Evolutionary conservation across 495 filamentous ascomycete species (phyloP).

Genomic region (Evansstolkia leycettana): DNA sequence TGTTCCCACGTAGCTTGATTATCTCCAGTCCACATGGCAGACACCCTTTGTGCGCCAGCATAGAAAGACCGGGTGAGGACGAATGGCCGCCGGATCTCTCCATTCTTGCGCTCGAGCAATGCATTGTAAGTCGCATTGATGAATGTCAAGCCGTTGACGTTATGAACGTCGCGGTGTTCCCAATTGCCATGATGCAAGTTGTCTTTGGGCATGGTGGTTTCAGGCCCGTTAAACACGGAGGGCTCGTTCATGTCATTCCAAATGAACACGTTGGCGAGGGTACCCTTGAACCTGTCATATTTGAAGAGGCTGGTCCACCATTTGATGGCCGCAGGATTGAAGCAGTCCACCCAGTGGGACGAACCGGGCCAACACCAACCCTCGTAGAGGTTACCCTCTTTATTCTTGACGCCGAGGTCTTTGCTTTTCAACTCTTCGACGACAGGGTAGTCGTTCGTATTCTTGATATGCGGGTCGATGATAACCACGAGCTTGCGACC

Average conservation of each 20-base stretch:
- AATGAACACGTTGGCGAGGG: constrained; percentile 72
- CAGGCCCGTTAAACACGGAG: constrained; percentile 94
- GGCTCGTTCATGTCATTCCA: constrained; percentile 99
- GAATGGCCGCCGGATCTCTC: constrained; percentile 71
- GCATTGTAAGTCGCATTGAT: constrained; percentile 86
- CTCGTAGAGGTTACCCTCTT: constrained; percentile 79
- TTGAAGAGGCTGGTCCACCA: constrained; percentile 90
- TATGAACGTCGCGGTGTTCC: constrained; percentile 96
- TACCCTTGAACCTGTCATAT: constrained; percentile 74
- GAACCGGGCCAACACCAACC: constrained; percentile 98
- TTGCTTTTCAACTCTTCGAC: constrained; percentile 73
- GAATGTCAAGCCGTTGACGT: constrained; percentile 86
- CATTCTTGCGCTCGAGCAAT: constrained; percentile 65
- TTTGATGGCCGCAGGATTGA: constrained; percentile 71
- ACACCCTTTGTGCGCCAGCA: constrained; percentile 74
- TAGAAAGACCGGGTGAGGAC: constrained; percentile 88
- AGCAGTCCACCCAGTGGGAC: constrained; percentile 90
- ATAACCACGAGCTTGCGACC: constrained; percentile 87
- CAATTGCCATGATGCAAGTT: constrained; percentile 84
- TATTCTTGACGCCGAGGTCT: constrained; percentile 72
- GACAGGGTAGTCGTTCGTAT: constrained; percentile 62
- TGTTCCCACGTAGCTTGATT: constrained; percentile 93
- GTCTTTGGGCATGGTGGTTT: constrained; percentile 93
- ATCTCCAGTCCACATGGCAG: constrained; percentile 98
- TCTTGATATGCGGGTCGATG: constrained; percentile 97